Evolutionary conservation across 805 yeast species (phyloP).

Genomic region (Saturnispora saitoi): DNA sequence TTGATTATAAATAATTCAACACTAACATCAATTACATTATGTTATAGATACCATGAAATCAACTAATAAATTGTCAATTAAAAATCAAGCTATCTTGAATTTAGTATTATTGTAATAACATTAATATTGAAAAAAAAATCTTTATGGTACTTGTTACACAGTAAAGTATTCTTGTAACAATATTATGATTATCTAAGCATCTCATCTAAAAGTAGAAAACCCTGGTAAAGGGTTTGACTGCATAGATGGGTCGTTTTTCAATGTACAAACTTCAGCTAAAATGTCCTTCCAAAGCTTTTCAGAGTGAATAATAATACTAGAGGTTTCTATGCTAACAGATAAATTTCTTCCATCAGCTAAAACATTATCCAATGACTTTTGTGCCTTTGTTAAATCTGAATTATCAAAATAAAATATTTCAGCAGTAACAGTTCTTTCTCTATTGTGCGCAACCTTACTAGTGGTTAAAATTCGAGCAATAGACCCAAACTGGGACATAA

Average conservation of each 20-base stretch:
- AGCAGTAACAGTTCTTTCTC: conserved; percentile 11
- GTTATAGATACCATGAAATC: no score
- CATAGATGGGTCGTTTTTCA: not conserved
- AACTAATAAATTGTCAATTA: no score
- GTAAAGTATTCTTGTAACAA: no score
- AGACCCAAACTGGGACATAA: conserved; percentile 19
- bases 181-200: no score
- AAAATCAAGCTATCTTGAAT: no score
- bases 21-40: no score
- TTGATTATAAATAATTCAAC: no score
- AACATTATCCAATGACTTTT: conserved; percentile 6
- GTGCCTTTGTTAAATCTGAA: conserved; percentile 7
- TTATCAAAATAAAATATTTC: conserved; percentile 16
- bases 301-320: conserved; percentile 10
- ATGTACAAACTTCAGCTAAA: not conserved
- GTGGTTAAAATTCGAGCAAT: conserved; percentile 14
- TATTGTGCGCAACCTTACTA: not conserved
- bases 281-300: conserved; percentile 10
- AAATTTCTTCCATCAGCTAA: conserved; percentile 15
- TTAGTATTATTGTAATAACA: no score
- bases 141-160: no score
- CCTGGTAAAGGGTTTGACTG: not conserved
- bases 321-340: conserved; percentile 8
- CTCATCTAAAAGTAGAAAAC: not conserved
- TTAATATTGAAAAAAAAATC: no score